phyloP scores from a whole-genome alignment of 352 stramenopile species.

The Pythium myriotylum region DNA sequence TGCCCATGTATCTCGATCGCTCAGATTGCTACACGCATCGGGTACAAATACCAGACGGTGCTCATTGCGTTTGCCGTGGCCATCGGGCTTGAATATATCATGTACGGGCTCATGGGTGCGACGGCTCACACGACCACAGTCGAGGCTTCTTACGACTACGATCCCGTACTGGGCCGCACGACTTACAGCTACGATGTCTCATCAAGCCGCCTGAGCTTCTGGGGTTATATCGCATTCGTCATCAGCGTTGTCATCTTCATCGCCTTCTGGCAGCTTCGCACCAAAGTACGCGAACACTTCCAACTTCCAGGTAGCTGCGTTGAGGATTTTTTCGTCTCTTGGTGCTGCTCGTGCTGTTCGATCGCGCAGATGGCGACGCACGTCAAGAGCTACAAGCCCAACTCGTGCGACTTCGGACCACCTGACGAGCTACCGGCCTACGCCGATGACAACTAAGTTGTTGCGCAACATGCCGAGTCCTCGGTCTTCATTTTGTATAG shows the following conservation, averaged over 20 bases:
- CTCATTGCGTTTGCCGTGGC: constrained; percentile 10
- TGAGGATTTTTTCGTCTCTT: constrained; percentile 1
- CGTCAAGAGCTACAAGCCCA: constrained; percentile 13
- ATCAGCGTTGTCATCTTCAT: neutral
- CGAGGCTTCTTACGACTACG: constrained; percentile 2
- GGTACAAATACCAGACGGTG: constrained; percentile 13
- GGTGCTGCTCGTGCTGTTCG: constrained; percentile 2
- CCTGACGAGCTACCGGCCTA: constrained; percentile 1
- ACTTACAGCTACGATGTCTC: constrained; percentile 1
- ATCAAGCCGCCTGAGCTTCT: neutral
- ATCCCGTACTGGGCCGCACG: neutral
- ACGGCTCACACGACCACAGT: neutral
- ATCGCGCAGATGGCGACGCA: constrained; percentile 13
- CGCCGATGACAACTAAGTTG: neutral
- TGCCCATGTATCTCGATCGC: constrained; percentile 27
- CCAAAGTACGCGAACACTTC: neutral
- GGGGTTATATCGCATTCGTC: neutral
- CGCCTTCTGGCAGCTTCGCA: constrained; percentile 1
- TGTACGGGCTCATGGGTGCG: neutral
- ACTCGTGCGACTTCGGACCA: constrained; percentile 2
- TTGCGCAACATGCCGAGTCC: neutral
- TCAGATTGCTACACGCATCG: constrained; percentile 22
- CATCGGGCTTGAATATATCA: neutral
- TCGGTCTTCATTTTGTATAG: neutral
- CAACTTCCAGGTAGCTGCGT: neutral